phyloP scores from a whole-genome alignment of 768 basidiomycete species.

The Russula dissimulans region DNA sequence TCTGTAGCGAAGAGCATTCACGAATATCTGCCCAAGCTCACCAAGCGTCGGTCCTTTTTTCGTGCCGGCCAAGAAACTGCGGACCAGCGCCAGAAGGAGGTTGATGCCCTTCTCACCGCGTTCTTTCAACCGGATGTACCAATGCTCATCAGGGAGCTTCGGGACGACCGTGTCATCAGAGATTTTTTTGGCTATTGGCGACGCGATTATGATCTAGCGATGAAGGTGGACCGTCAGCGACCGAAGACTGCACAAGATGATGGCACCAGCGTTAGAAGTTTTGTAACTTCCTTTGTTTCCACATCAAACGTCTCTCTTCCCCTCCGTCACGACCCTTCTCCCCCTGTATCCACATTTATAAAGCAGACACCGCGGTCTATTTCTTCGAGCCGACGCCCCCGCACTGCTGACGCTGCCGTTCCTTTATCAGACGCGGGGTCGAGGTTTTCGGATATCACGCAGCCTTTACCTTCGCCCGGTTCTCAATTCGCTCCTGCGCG shows the following conservation, averaged over 20 bases:
- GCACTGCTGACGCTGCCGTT: not conserved
- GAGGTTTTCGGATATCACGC: not conserved
- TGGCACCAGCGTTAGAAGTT: conserved; percentile 33
- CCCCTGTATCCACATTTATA: conserved; percentile 8
- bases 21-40: conserved; percentile 52
- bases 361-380: not conserved
- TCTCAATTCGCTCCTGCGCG: conserved; percentile 6
- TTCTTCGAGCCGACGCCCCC: not conserved
- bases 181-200: conserved; percentile 80
- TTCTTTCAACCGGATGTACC: conserved; percentile 57
- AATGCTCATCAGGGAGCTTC: conserved; percentile 54
- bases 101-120: conserved; percentile 47
- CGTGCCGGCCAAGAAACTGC: conserved; percentile 58
- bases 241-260: conserved; percentile 18
- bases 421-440: conserved; percentile 3
- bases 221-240: conserved; percentile 29
- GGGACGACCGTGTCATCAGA: conserved; percentile 44
- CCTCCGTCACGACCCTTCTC: conserved; percentile 19
- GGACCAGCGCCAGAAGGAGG: conserved; percentile 52
- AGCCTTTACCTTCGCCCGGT: too few relatives aligned
- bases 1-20: conserved; percentile 66
- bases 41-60: conserved; percentile 66
- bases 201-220: conserved; percentile 53
- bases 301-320: conserved; percentile 28
- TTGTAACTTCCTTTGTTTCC: conserved; percentile 53